A percentile compares a stretch with the other conserved stretches of the same genome.
These are phyloP conservation scores for Zygoascus tannicola DNA, from an alignment of 805 yeast genomes.

Conservation along the genomic window DNA sequence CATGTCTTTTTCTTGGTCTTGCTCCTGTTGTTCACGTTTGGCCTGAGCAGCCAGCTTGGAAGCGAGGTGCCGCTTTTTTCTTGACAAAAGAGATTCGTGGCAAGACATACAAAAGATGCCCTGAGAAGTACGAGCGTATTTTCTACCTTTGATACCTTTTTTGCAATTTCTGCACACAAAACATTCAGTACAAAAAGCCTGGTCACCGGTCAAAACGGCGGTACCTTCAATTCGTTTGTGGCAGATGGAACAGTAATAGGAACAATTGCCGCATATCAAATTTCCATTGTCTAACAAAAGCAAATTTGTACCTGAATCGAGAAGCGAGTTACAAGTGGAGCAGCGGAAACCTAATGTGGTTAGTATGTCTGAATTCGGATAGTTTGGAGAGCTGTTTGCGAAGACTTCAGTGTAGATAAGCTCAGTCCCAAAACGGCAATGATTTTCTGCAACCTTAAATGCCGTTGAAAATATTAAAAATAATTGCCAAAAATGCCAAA, in stretches of 20 bases:
- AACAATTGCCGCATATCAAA: conserved; percentile 80
- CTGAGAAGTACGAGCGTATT: conserved; percentile 87
- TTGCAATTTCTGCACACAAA: conserved; percentile 86
- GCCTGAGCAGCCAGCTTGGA: background rate
- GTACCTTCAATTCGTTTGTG: conserved; percentile 79
- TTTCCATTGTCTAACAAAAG: conserved; percentile 89
- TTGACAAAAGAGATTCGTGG: conserved; percentile 72
- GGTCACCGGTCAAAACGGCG: conserved; percentile 91
- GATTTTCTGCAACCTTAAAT: no score
- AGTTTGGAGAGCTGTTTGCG: no score
- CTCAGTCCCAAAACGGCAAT: no score
- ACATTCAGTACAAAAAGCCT: conserved; percentile 86
- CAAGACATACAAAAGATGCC: conserved; percentile 91
- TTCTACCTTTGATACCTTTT: conserved; percentile 72
- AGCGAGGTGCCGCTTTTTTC: conserved; percentile 35
- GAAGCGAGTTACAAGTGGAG: conserved; percentile 64
- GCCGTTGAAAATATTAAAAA: no score
- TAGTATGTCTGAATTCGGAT: no score
- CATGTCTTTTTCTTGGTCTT: no score
- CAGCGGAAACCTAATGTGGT: conserved; percentile 50
- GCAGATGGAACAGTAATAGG: conserved; percentile 84
- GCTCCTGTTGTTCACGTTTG: conserved; percentile 29
- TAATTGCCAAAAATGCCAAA: no score
- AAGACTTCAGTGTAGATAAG: no score
- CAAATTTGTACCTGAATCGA: conserved; percentile 85